Evolutionary conservation across 176 grass and related monocot genomes (phyloP), one percentile per base, ranked within the genome.

Genomic region (Puya raimondii): DNA sequence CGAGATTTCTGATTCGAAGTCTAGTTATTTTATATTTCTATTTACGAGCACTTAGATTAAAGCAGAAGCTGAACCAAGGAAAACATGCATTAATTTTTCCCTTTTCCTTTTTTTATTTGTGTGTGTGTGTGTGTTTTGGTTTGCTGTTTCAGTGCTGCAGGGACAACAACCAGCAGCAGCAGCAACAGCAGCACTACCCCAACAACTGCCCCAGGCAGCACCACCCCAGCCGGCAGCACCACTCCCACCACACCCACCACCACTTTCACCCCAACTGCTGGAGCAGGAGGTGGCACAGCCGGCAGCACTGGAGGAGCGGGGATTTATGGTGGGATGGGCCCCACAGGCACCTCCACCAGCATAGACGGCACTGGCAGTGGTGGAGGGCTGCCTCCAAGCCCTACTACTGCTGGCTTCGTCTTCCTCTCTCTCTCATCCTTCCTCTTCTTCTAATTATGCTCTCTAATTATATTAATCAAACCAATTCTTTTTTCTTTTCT

Each of bases 131-230:
- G 7, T 23, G 1, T 9, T 12, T 64, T 64, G 3, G 50, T 26
- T 65, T 20, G 23, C 21, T 75, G 13, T 15, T 65, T 4, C 47
- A 75, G 73, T 56, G 49, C 73, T 67, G 73, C 64, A 54, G 73
- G 73, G 6, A 66, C 73, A 47, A 22, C 56, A 22, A 61, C 16
- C 16, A 61, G 1, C 56, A 61, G 13, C 21, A 7, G 8, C 16
- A 61, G 1, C 56, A 61, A 3, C 21, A 7, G 8, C 16, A 61
- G 13, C 14, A 61, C 56, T 9, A 61, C 17, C 9, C 16, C 17
- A 18, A 67, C 49, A 12, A 66, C 73, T 4, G 42, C 49, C n/a
- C 22, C 49, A 42, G 21, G 17, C n/a, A 61, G 17, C 56, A 61
- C 63, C 53, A 67, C 63, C 11, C 29, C 47, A 58, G 51, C 72